Conservation (phyloP, 2,329 filamentous ascomycete genomes). For the Penicillium freii region DNA sequence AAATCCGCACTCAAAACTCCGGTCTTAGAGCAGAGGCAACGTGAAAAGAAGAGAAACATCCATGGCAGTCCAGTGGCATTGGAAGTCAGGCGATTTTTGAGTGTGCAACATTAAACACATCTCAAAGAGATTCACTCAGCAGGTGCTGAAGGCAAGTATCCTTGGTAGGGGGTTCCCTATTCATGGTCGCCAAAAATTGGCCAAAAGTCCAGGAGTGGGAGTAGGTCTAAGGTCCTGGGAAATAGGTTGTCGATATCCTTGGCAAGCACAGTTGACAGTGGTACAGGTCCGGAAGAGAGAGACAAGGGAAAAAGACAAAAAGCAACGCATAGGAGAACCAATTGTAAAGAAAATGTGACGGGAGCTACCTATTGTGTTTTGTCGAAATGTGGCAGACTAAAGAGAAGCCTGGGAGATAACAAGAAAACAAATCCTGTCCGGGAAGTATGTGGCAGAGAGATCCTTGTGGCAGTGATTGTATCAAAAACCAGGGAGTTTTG, state of each 20-base stretch:
- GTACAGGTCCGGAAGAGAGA: slow-evolving; percentile 25
- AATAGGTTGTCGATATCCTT: slow-evolving; percentile 11
- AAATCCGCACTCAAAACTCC: slow-evolving; percentile 28
- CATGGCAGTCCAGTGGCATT: slow-evolving; percentile 21
- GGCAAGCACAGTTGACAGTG: slow-evolving; percentile 13
- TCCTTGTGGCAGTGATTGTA: slow-evolving; percentile 28
- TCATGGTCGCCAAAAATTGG: slow-evolving; percentile 22
- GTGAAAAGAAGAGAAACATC: slow-evolving; percentile 15
- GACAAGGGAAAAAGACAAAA: slow-evolving; percentile 11
- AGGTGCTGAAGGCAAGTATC: slow-evolving; percentile 31
- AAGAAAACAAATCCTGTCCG: slow-evolving; percentile 38
- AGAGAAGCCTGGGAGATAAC: slow-evolving; percentile 28
- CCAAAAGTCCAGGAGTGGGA: slow-evolving; percentile 18
- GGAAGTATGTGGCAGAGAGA: slow-evolving; percentile 28
- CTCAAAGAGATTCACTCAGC: slow-evolving; percentile 38
- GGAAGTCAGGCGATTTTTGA: slow-evolving; percentile 18
- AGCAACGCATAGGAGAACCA: slow-evolving; percentile 24
- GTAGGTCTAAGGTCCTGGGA: slow-evolving; percentile 20
- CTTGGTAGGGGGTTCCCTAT: slow-evolving; percentile 26
- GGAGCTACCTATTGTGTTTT: slow-evolving; percentile 45
- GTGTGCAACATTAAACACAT: slow-evolving; percentile 44
- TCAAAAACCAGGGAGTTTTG: slow-evolving; percentile 23
- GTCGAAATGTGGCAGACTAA: slow-evolving; percentile 27
- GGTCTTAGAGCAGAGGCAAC: slow-evolving; percentile 29
- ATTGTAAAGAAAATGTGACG: slow-evolving; percentile 34